Percentiles rank a stretch among this genome's conserved stretches.
phyloP scores from a whole-genome alignment of 2,329 filamentous ascomycete species.

The Neurospora crassa region DNA sequence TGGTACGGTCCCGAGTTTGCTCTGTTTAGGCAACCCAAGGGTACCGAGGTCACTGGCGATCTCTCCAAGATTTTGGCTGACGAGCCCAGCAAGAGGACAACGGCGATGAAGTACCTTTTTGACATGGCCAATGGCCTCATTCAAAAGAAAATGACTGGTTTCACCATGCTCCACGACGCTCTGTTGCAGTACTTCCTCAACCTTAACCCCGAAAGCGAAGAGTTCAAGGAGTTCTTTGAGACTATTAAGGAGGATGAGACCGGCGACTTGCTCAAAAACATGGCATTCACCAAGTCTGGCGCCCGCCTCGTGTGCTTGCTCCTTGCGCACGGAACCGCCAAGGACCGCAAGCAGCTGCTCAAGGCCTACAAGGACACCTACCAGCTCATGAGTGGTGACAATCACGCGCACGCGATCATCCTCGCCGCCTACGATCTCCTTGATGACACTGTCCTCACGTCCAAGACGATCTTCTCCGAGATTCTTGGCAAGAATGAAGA shows the following conservation, averaged over 20 bases:
- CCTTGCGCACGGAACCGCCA: conserved; percentile 76
- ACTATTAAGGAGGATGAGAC: conserved; percentile 85
- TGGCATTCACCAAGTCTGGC: conserved; percentile 90
- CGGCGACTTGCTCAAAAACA: conserved; percentile 84
- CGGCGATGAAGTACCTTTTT: conserved; percentile 77
- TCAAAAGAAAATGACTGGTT: conserved; percentile 93
- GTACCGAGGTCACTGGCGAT: conserved; percentile 51
- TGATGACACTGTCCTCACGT: conserved; percentile 83
- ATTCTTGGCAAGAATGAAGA: conserved; percentile 64
- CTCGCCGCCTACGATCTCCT: conserved; percentile 83
- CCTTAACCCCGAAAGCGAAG: conserved; percentile 64
- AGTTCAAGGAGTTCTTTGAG: conserved; percentile 81
- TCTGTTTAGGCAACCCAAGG: conserved; percentile 55
- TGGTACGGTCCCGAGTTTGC: conserved; percentile 96
- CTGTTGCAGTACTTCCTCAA: conserved; percentile 95
- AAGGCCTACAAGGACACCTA: conserved; percentile 83
- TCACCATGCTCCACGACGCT: conserved; percentile 95
- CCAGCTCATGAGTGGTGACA: conserved; percentile 73
- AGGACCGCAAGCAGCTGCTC: conserved; percentile 84
- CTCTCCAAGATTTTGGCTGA: conserved; percentile 65
- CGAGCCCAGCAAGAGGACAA: conserved; percentile 74
- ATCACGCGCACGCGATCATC: conserved; percentile 69
- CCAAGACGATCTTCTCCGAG: conserved; percentile 81
- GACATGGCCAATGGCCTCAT: conserved; percentile 86
- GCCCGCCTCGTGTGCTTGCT: conserved; percentile 72